phyloP scores from a whole-genome alignment of 139 green algal genomes.

The Chlamydomonas sp. region DNA sequence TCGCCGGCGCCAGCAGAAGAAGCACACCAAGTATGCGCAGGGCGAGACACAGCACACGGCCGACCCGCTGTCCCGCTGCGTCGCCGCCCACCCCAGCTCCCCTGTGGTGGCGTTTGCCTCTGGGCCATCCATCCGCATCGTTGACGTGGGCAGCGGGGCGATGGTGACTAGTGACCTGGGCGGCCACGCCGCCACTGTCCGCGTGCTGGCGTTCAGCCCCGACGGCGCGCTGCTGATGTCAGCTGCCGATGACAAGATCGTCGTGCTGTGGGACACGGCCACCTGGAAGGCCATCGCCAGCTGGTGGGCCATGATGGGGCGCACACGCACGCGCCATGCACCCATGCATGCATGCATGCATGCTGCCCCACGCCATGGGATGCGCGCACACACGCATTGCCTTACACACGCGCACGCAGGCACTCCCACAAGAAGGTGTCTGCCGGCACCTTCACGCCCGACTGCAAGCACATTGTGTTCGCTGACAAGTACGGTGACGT shows the following conservation, averaged over 20 bases:
- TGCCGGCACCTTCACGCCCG: conserved; percentile 47
- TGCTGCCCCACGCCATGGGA: not conserved
- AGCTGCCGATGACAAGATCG: conserved; percentile 52
- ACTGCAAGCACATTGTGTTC: conserved; percentile 44
- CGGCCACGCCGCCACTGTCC: conserved; percentile 11
- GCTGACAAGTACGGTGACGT: conserved; percentile 86
- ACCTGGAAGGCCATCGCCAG: conserved; percentile 23
- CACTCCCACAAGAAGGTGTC: conserved; percentile 62
- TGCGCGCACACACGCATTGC: not conserved
- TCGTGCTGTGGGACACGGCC: conserved; percentile 30
- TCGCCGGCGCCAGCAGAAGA: too few species aligned
- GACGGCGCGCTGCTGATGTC: conserved; percentile 43
- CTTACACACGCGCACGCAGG: conserved; percentile 26
- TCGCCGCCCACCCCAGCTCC: too few species aligned
- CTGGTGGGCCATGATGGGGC: conserved; percentile 37
- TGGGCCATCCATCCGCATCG: too few species aligned
- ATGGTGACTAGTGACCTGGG: too few species aligned
- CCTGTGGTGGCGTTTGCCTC: too few species aligned
- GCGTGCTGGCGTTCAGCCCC: conserved; percentile 35
- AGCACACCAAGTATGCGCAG: too few species aligned
- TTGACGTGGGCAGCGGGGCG: too few species aligned
- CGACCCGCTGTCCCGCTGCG: too few species aligned
- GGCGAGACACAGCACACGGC: too few species aligned
- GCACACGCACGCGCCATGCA: too few species aligned
- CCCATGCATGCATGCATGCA: conserved; percentile 8